Base-by-base conservation (phyloP, 495 filamentous ascomycete species). In the Hyaloscypha variabilis region DNA sequence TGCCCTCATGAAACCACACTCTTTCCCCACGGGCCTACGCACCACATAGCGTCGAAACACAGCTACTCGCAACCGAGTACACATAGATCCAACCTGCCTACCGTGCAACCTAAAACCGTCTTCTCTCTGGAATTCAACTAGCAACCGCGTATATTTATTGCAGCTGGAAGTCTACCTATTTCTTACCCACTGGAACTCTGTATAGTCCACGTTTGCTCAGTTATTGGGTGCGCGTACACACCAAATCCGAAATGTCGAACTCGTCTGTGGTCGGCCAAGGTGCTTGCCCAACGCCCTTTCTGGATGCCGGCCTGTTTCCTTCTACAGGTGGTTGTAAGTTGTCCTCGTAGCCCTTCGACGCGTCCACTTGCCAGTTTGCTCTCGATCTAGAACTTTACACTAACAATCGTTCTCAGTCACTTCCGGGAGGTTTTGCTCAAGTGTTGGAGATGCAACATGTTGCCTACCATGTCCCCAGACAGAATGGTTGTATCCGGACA, bases 401-500 rank as follows among this genome's bases (percentile, higher is more conserved):
- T 62, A 65, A 69, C 70, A 60, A 71, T 56, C 25, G 64, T 21
- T 69, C 50, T 75, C n/a, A 95, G 92, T 87, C 72, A 76, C 90
- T 54, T 77, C 79, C 23, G 92, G 93, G 13, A 64, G 70, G 31
- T 69, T 72, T 36, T 72, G 70, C 30, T 72, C 70, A 6, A 36
- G 50, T 66, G 83, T 91, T 54, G 82, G 87, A 13, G 77, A 90
- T 63, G 70, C 81, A 54, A 66, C 71, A 1, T 99, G 95, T 74
- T 99, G 95, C 77, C 73, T 98, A 63, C 96, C 96, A 69, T 99
- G 95, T 77, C 95, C 96, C 23, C 80, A 88, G 68, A 88, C 90
- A 30, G 84, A 91, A 57, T 98, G 89, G 89, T 79, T 90, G 58
- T 98, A 97, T 73, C 88, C 89, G 6, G 87, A 93, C 70, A 83